Evolutionary conservation across 495 filamentous ascomycete genomes (phyloP).

Genomic region (Penicillium desertorum): DNA sequence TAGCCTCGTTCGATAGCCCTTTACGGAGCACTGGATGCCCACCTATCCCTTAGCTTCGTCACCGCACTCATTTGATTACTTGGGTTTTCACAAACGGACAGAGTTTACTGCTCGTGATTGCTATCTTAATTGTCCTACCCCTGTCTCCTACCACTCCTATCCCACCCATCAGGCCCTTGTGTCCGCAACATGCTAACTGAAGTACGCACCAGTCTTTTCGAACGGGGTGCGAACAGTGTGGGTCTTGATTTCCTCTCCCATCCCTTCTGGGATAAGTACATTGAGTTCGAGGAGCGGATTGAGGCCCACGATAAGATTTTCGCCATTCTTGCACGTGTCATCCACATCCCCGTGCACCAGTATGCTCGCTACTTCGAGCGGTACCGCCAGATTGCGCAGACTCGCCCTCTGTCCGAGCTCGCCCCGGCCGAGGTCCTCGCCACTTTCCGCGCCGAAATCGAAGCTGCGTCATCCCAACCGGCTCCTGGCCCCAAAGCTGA

Average conservation of each 20-base stretch:
- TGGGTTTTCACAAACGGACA: slow-evolving; percentile 40
- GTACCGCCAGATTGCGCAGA: slow-evolving; percentile 75
- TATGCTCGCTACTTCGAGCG: slow-evolving; percentile 94
- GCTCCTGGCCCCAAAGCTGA: slow-evolving; percentile 55
- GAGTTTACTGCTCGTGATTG: slow-evolving; percentile 54
- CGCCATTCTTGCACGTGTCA: slow-evolving; percentile 76
- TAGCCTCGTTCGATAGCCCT: slow-evolving; percentile 34
- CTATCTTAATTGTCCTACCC: slow-evolving; percentile 41
- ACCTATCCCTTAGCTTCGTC: slow-evolving; percentile 33
- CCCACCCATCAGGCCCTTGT: slow-evolving; percentile 21
- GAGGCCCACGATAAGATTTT: slow-evolving; percentile 88
- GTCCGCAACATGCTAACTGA: slow-evolving; percentile 34
- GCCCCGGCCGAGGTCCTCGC: slow-evolving; percentile 65
- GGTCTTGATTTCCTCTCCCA: slow-evolving; percentile 93
- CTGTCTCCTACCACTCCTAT: slow-evolving; percentile 26
- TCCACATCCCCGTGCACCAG: slow-evolving; percentile 94
- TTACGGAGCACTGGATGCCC: slow-evolving; percentile 35
- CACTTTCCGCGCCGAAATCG: slow-evolving; percentile 68
- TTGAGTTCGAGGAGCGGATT: slow-evolving; percentile 90
- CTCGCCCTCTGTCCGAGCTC: slow-evolving; percentile 70
- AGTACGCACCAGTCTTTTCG: slow-evolving; percentile 69
- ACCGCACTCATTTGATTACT: slow-evolving; percentile 38
- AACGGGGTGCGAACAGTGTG: slow-evolving; percentile 80
- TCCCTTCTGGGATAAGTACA: slow-evolving; percentile 98
- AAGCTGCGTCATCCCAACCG: slow-evolving; percentile 51